Base-by-base conservation (phyloP, 306 rosid species). In the Cicer judaicum region DNA sequence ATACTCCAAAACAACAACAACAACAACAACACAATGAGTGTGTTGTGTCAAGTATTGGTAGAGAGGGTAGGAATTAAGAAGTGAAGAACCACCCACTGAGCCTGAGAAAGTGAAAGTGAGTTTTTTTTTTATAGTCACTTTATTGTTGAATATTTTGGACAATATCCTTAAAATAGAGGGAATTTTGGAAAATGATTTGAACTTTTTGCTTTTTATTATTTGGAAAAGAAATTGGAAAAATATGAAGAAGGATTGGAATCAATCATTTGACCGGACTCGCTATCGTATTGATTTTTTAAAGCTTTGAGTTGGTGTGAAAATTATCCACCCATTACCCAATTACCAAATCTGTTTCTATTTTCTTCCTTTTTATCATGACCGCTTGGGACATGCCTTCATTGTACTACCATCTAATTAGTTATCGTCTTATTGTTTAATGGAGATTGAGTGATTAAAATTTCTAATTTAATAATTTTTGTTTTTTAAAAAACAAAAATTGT, bases 141-240 rank as follows among this genome's bases (percentile, higher is more conserved):
- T 77, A 55, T 57, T 36, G 53, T 77, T 77, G 56, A 56, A 56
- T 21, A 6, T 72, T 72, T 57, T 42, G 44, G 67, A 57, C 53
- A 10, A 10, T 52, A 49, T 29, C 49, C 63, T 38, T 36, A 53
- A 41, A 53, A 5, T 5, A 68, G 62, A 77, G 70, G 75, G 69
- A 68, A 13, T 68, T 49, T 69, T 70, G 1, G 5, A 19, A 69
- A 78, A 48, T 78, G 14, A 60, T 48, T 39, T 59, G 34, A 68
- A 41, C 70, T 40, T 62, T 69, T 21, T 70, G 21, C 15, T 14
- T 46, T 43, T 53, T 39, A 70, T 16, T 54, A n/a, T 39, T 52
- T 70, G 13, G 49, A n/a, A 42, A 13, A 54, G 7, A 8, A 36
- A 10, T 4, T 1, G 24, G 38, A 13, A 2, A 29, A 68, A 10